Conservation (phyloP, 768 basidiomycete species). For the Hericium rajendrae region DNA sequence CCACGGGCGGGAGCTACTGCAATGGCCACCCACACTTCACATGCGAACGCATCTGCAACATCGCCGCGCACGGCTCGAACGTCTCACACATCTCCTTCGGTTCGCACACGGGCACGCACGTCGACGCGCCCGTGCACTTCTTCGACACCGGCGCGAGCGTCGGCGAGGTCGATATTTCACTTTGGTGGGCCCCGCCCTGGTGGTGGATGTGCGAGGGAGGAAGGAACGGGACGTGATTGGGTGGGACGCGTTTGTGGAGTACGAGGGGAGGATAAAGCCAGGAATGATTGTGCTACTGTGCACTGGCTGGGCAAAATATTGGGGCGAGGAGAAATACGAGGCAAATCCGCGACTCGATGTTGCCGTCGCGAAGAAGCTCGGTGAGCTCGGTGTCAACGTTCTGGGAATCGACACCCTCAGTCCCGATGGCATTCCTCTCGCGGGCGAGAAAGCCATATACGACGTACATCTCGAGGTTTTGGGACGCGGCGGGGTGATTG, state of each 20-base stretch:
- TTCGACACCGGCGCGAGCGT: slow-evolving; percentile 45
- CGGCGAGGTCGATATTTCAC: slow-evolving; percentile 44
- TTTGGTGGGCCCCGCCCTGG: slow-evolving; percentile 46
- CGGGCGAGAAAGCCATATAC: slow-evolving; percentile 25
- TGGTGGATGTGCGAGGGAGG: slow-evolving; percentile 45
- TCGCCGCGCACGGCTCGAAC: slow-evolving; percentile 38
- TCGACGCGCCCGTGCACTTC: slow-evolving; percentile 75
- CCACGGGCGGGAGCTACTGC: slow-evolving; percentile 36
- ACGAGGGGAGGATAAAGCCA: slow-evolving; percentile 26
- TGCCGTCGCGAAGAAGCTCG: slow-evolving; percentile 40
- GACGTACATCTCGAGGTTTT: slow-evolving; percentile 49
- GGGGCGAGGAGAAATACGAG: slow-evolving; percentile 41
- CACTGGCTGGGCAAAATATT: slow-evolving; percentile 60
- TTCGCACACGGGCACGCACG: slow-evolving; percentile 71
- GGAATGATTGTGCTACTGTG: slow-evolving; percentile 45
- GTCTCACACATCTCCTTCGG: slow-evolving; percentile 46
- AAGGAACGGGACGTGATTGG: slow-evolving; percentile 36
- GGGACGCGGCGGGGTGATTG: slow-evolving; percentile 54
- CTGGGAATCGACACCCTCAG: slow-evolving; percentile 57
- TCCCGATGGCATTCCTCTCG: slow-evolving; percentile 43
- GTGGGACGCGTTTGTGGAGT: slow-evolving; percentile 39
- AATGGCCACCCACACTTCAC: slow-evolving; percentile 45
- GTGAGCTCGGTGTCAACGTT: slow-evolving; percentile 42
- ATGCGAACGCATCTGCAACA: slow-evolving; percentile 27
- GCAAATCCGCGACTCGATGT: slow-evolving; percentile 56